Evolutionary conservation across 2,329 filamentous ascomycete genomes (phyloP).

Genomic region (Stenocarpella maydis): DNA sequence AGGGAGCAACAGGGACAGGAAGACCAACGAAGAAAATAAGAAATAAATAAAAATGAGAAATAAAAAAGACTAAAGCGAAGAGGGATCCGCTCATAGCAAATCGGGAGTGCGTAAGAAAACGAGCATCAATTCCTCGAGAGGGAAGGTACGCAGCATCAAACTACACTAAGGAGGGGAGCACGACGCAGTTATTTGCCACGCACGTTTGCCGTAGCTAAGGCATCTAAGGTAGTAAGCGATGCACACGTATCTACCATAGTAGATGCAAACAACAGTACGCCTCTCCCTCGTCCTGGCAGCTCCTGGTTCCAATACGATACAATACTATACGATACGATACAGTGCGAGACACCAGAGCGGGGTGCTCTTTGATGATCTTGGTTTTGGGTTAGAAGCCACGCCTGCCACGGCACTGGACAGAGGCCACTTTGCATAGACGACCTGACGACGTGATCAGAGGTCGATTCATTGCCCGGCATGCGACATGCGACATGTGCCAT

Average conservation of each 20-base stretch:
- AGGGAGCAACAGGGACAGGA: not conserved
- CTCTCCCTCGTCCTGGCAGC: not conserved
- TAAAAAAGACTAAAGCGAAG: slow-evolving; percentile 3
- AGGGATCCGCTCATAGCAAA: slow-evolving; percentile 9
- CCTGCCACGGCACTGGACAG: slow-evolving; percentile 20
- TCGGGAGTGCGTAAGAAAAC: slow-evolving; percentile 1
- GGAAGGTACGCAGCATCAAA: not conserved
- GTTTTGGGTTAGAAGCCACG: slow-evolving; percentile 26
- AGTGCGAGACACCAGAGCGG: slow-evolving; percentile 21
- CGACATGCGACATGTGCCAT: slow-evolving; percentile 23
- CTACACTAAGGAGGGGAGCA: no score
- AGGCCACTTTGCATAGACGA: slow-evolving; percentile 18
- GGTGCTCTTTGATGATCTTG: slow-evolving; percentile 13
- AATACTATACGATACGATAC: not conserved
- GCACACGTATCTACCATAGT: no score
- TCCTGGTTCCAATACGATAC: not conserved
- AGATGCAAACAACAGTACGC: no score
- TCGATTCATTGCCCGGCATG: slow-evolving; percentile 27
- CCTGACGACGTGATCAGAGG: slow-evolving; percentile 18
- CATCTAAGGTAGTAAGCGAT: no score
- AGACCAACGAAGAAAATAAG: not conserved
- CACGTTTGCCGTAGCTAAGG: no score
- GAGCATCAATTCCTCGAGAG: slow-evolving; percentile 10
- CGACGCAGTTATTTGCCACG: no score
- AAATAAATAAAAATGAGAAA: not conserved